Base-by-base conservation (phyloP, 2,329 filamentous ascomycete genomes). In the Blastomyces parvus region DNA sequence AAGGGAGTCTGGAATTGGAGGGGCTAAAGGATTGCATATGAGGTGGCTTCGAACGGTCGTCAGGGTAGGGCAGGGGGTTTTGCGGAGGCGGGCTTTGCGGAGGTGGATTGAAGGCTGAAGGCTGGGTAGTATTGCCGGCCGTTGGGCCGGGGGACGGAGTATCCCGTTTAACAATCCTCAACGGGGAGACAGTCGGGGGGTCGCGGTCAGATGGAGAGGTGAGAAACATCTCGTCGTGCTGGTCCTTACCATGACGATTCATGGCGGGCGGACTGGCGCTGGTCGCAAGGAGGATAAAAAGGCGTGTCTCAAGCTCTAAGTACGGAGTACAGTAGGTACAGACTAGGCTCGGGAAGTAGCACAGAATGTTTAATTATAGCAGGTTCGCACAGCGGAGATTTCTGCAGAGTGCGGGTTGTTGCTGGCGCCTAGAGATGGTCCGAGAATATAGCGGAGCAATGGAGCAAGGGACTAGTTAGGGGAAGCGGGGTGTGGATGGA, bases 161-260 rank as follows among this genome's bases (percentile, higher is more conserved):
- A 69, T 86, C 84, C 63, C 87, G 86, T 76, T 95, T 95, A 79
- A 87, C 88, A 74, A 96, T 95, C 71, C 90, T 86, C 76, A 96
- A 77, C 65, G 91, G 91, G 70, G 89, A 89, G 69, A 96, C 84
- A 22, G 89, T 90, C 64, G 91, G 89, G 70, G 89, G 91, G 70
- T 91, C 86, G 56, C 77, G 75, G 62, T 76, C 78, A 60, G 70
- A 71, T n/a, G 76, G 76, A 64, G 72, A 77, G 65, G 81, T 76
- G 67, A 95, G 83, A 79, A 95, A 93, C 80, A 95, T 88, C 82
- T 93, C 90, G 76, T 91, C 88, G 38, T 91, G 88, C 33, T 88
- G 84, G 69, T 87, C 81, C 70, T 88, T 87, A 63, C 71, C 77
- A 71, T 71, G 70, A 63, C 73, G 74, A 75, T 73, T 82, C 81